phyloP scores from a whole-genome alignment of 2,329 filamentous ascomycete genomes.

The Colletotrichum liaoningense region DNA sequence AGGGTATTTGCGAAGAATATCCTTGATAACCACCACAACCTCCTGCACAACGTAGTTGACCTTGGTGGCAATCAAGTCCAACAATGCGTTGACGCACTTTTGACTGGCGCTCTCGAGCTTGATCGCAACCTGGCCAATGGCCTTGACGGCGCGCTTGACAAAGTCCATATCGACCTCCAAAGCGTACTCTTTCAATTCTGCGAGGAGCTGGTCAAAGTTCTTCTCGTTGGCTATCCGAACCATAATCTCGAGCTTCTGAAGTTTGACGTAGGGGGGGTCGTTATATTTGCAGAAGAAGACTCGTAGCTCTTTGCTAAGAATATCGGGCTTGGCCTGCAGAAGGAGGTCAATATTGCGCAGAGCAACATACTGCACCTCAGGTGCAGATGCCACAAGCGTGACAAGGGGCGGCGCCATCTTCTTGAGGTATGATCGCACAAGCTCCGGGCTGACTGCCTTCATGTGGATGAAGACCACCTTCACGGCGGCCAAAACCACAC shows the following conservation, averaged over 20 bases:
- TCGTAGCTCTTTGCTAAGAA: conserved; percentile 94
- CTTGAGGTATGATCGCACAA: conserved; percentile 88
- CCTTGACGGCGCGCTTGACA: conserved; percentile 91
- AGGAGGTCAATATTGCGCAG: conserved; percentile 95
- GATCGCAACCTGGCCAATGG: conserved; percentile 97
- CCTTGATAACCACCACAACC: conserved; percentile 98
- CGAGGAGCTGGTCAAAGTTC: conserved; percentile 94
- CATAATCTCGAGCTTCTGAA: conserved; percentile 99
- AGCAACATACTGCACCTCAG: conserved; percentile 98
- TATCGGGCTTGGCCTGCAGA: conserved; percentile 94
- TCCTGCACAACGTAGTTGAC: conserved; percentile 99
- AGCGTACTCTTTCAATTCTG: conserved; percentile 96
- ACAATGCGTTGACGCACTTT: conserved; percentile 92
- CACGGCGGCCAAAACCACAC: conserved; percentile 95
- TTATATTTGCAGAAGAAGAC: conserved; percentile 99
- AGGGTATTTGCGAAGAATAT: conserved; percentile 96
- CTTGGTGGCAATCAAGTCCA: conserved; percentile 96
- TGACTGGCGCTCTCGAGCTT: conserved; percentile 97
- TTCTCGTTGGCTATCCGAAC: conserved; percentile 97
- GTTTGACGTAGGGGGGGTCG: conserved; percentile 96
- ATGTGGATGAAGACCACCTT: conserved; percentile 99
- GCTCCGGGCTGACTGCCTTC: conserved; percentile 81
- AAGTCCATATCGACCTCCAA: conserved; percentile 99
- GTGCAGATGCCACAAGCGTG: conserved; percentile 92
- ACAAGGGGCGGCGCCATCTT: conserved; percentile 98